These are phyloP conservation scores for Ophiostoma quercus DNA, from an alignment of 2,329 filamentous ascomycete species.

Conservation along the genomic window DNA sequence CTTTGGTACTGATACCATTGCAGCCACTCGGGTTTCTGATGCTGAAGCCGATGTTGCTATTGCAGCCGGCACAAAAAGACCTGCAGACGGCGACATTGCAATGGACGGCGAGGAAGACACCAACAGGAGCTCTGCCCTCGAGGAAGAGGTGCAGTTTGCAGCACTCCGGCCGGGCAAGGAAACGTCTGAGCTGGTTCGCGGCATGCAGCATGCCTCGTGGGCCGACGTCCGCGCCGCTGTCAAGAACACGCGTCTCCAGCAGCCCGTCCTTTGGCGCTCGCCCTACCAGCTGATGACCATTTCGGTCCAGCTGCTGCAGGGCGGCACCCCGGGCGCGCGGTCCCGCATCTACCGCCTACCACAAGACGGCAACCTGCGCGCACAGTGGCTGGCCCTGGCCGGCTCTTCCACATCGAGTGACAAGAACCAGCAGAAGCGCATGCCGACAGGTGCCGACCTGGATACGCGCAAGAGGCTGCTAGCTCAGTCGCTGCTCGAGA, in stretches of 20 bases:
- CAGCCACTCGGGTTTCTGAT: background rate
- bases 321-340: slow-evolving; percentile 65
- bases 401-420: background rate
- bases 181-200: slow-evolving; percentile 21
- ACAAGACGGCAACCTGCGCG: slow-evolving; percentile 50
- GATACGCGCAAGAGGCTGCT: slow-evolving; percentile 42
- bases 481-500: slow-evolving; percentile 45
- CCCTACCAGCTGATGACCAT: slow-evolving; percentile 49
- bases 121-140: background rate
- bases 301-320: slow-evolving; percentile 59
- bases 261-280: slow-evolving; percentile 25
- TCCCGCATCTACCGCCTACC: slow-evolving; percentile 86
- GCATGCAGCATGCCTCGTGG: slow-evolving; percentile 26
- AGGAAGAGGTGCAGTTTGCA: slow-evolving; percentile 22
- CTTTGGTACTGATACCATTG: slow-evolving; percentile 39
- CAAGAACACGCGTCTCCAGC: slow-evolving; percentile 30
- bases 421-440: slow-evolving; percentile 17
- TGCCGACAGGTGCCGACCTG: slow-evolving; percentile 32
- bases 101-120: slow-evolving; percentile 14
- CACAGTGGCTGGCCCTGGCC: slow-evolving; percentile 63
- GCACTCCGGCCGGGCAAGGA: slow-evolving; percentile 17
- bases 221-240: slow-evolving; percentile 31
- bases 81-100: background rate
- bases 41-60: background rate
- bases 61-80: background rate